phyloP scores from a whole-genome alignment of 306 rosid genomes.

The Vachellia pachyceras region DNA sequence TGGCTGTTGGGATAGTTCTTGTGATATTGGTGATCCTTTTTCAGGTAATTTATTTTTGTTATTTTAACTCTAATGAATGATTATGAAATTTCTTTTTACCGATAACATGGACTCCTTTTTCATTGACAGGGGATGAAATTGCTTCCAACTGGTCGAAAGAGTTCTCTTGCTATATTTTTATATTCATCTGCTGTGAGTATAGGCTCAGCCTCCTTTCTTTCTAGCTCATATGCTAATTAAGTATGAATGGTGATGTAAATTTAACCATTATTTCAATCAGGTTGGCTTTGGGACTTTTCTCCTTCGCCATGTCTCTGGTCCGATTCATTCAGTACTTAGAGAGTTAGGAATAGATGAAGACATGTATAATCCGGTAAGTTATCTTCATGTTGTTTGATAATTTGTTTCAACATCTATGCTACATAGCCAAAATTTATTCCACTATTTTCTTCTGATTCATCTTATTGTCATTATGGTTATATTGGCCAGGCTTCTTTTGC shows the following conservation, averaged over 20 bases:
- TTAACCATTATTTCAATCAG: conserved; percentile 53
- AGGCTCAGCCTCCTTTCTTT: conserved; percentile 32
- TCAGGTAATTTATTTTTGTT: conserved; percentile 66
- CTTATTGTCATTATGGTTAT: conserved; percentile 31
- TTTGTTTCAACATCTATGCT: conserved; percentile 35
- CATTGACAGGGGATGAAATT: conserved; percentile 90
- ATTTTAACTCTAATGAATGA: conserved; percentile 28
- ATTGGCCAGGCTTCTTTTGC: conserved; percentile 19
- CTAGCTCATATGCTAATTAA: conserved; percentile 21
- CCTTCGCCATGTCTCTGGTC: conserved; percentile 74
- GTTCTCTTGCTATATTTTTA: conserved; percentile 73
- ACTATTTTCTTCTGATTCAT: conserved; percentile 3
- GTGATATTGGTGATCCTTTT: conserved; percentile 83
- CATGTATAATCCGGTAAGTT: conserved; percentile 95
- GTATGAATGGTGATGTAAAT: conserved; percentile 31
- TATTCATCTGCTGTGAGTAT: conserved; percentile 77
- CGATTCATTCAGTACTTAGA: conserved; percentile 58
- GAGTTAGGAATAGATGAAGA: conserved; percentile 86
- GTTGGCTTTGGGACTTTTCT: conserved; percentile 82
- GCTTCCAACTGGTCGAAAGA: conserved; percentile 93
- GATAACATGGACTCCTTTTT: conserved; percentile 37
- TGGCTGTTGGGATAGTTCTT: conserved; percentile 82
- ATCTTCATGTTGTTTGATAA: conserved; percentile 44
- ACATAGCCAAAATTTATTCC: conserved; percentile 3
- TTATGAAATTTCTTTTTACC: conserved; percentile 14